Percentiles rank a stretch among this genome's conserved stretches.
Conservation (phyloP, 805 yeast species). For the Suhomyces prunicola region DNA sequence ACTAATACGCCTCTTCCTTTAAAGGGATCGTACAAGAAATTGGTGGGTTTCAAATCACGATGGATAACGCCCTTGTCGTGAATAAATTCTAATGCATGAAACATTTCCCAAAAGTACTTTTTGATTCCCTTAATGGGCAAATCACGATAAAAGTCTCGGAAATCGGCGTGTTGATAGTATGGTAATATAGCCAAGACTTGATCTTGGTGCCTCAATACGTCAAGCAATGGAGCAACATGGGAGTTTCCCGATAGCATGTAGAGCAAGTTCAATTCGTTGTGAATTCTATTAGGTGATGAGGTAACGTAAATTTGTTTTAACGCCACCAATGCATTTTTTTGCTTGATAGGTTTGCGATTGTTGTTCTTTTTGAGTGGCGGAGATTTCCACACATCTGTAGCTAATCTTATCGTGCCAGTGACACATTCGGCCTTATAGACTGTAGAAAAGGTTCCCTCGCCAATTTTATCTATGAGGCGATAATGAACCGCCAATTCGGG, state of each 20-base stretch:
- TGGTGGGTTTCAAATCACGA: slow-evolving; percentile 51
- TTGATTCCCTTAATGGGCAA: slow-evolving; percentile 77
- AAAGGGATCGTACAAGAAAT: slow-evolving; percentile 65
- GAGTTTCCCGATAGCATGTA: slow-evolving; percentile 64
- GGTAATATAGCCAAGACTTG: slow-evolving; percentile 93
- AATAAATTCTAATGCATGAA: slow-evolving; percentile 71
- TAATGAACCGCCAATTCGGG: slow-evolving; percentile 49
- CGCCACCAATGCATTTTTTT: slow-evolving; percentile 63
- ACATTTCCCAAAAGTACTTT: slow-evolving; percentile 72
- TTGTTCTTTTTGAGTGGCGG: slow-evolving; percentile 37
- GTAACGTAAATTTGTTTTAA: slow-evolving; percentile 92
- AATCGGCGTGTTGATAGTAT: slow-evolving; percentile 86
- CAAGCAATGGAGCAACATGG: slow-evolving; percentile 84
- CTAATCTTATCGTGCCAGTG: slow-evolving; percentile 35
- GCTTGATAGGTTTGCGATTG: slow-evolving; percentile 18
- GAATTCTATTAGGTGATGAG: slow-evolving; percentile 87
- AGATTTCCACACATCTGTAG: slow-evolving; percentile 43
- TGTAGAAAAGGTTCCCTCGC: slow-evolving; percentile 64
- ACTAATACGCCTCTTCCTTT: slow-evolving; percentile 76
- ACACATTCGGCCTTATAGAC: slow-evolving; percentile 61
- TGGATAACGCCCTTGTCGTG: slow-evolving; percentile 40
- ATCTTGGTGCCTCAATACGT: slow-evolving; percentile 82
- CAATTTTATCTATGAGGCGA: slow-evolving; percentile 54
- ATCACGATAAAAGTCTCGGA: slow-evolving; percentile 80
- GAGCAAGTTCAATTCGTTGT: slow-evolving; percentile 78